Percentiles rank a stretch among this genome's conserved stretches.
phyloP scores from a whole-genome alignment of 1,139 yeast species.

The Zygosaccharomyces pseudobailii region DNA sequence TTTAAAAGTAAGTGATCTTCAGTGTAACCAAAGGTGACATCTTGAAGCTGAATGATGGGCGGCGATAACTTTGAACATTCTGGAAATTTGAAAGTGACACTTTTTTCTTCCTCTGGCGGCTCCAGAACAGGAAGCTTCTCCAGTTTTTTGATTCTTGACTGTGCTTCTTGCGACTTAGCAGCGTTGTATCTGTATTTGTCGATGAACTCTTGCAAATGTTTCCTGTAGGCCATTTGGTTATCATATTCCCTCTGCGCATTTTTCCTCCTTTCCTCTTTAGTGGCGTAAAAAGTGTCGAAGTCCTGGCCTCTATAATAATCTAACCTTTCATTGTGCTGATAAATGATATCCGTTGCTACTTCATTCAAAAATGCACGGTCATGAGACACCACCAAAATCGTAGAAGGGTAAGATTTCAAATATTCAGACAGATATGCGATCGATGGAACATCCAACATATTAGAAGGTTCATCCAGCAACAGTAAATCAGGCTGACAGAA shows the following conservation, averaged over 20 bases:
- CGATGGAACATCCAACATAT: conserved; percentile 99
- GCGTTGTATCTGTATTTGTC: conserved; percentile 97
- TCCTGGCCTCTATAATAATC: conserved; percentile 94
- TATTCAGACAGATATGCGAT: conserved; percentile 89
- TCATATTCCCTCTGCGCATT: conserved; percentile 93
- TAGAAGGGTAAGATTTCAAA: conserved; percentile 82
- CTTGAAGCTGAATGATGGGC: conserved; percentile 84
- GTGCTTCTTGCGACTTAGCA: conserved; percentile 95
- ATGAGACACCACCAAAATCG: conserved; percentile 93
- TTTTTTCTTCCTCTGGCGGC: conserved; percentile 90
- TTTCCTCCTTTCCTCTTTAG: conserved; percentile 93
- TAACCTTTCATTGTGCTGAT: conserved; percentile 93
- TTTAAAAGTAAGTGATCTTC: conserved; percentile 57
- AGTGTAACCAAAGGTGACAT: conserved; percentile 79
- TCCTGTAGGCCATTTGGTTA: conserved; percentile 92
- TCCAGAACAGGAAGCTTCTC: conserved; percentile 90
- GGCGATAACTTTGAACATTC: conserved; percentile 92
- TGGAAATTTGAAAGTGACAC: conserved; percentile 83
- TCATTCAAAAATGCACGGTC: conserved; percentile 96
- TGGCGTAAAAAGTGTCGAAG: conserved; percentile 87
- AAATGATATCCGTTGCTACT: conserved; percentile 95
- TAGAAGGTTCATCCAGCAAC: conserved; percentile 95
- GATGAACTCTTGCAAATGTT: conserved; percentile 87
- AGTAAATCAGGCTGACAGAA: conserved; percentile 95
- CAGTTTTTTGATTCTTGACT: conserved; percentile 91